Evolutionary conservation across 768 basidiomycete species (phyloP).

Genomic region (Dentipellis fragilis): DNA sequence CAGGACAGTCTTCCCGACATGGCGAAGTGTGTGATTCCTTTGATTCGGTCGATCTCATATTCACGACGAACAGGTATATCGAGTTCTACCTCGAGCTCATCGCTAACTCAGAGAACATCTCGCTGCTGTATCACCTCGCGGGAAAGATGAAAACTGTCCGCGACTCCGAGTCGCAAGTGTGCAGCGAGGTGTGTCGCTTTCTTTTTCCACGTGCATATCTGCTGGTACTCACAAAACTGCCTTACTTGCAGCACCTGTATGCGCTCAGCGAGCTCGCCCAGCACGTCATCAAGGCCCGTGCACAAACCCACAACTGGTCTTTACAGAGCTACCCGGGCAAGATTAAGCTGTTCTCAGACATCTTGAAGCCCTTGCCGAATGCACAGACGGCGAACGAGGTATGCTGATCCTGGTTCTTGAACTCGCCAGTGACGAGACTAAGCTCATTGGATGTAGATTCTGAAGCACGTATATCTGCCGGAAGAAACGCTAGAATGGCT

Average conservation of each 20-base stretch:
- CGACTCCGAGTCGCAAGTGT: slow-evolving; percentile 57
- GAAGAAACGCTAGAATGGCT: slow-evolving; percentile 51
- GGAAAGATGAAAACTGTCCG: slow-evolving; percentile 79
- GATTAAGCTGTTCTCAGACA: slow-evolving; percentile 71
- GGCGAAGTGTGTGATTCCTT: slow-evolving; percentile 50
- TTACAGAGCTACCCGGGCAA: slow-evolving; percentile 75
- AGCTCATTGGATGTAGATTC: slow-evolving; percentile 32
- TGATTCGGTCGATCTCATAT: background rate
- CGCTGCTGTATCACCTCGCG: slow-evolving; percentile 76
- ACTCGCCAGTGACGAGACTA: background rate
- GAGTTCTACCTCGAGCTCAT: slow-evolving; percentile 79
- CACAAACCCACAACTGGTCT: slow-evolving; percentile 58
- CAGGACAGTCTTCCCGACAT: slow-evolving; percentile 68
- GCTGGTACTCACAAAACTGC: background rate
- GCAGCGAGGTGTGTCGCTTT: slow-evolving; percentile 49
- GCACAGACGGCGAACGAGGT: slow-evolving; percentile 60
- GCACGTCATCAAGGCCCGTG: slow-evolving; percentile 67
- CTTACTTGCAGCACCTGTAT: slow-evolving; percentile 64
- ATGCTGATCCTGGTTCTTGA: background rate
- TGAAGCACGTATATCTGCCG: slow-evolving; percentile 59
- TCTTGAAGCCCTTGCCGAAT: slow-evolving; percentile 62
- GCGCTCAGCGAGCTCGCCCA: slow-evolving; percentile 83
- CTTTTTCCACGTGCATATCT: background rate
- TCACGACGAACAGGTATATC: slow-evolving; percentile 55
- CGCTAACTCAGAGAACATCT: slow-evolving; percentile 70